Evolutionary conservation across 1,284 basidiomycete species (phyloP), one percentile per base, ranked within the genome.

Genomic region (Tilletia indica): DNA sequence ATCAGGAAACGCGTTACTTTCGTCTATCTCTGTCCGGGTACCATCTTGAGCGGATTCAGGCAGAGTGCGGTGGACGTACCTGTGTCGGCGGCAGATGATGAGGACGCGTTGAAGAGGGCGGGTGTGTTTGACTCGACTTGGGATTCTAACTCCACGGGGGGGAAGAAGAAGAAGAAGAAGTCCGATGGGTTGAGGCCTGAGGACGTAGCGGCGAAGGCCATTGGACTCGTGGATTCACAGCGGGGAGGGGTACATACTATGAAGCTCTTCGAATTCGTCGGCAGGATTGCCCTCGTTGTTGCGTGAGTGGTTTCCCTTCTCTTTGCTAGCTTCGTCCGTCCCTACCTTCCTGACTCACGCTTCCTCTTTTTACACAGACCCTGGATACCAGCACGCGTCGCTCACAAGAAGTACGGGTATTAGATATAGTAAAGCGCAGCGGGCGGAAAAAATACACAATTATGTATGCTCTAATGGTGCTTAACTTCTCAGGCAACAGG

Each of bases 31-130:
- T 76, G 76, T 42, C 82, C 82, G 0, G 82, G 80, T 3, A 83
- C 82, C 19, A 83, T 84, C 68, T 63, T 72, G 25, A 80, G 78
- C 25, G 79, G 75, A 38, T 84, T 84, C 71, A 70, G 80, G 14
- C 72, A 73, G 38, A 77, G 76, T 25, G 80, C 80, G 2, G 78
- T 82, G n/a, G 80, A 82, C 67, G 67, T 76, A 68, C 31, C 61
- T 66, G 67, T n/a, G 49, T 48, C 36, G 68, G 71, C 6, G 76
- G 77, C 2, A 25, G 25, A 72, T 11, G 77, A 80, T 16, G 58
- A 63, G 19, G 58, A 63, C 19, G 58, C 58, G 25, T 48, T 69
- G 11, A 16, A n/a, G 21, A 31, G 68, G 45, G 67, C 38, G 14
- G 67, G 45, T 12, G 34, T 54, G 47, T 36, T n/a, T 45, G 34